Conservation (phyloP, 768 basidiomycete species). For the Rhodotorula sphaerocarpa region DNA sequence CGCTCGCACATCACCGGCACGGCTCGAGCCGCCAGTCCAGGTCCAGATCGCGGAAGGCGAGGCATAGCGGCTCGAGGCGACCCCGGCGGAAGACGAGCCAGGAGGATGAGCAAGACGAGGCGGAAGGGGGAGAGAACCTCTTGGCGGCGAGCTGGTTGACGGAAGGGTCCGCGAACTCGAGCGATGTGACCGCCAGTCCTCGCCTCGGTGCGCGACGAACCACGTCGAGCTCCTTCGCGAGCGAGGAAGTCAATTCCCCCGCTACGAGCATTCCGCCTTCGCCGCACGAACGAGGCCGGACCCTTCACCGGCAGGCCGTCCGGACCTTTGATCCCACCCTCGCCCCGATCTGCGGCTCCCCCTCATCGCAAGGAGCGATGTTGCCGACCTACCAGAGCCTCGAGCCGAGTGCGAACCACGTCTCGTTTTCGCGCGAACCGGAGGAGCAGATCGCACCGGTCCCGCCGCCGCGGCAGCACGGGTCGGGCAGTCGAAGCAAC, state of each 20-base stretch:
- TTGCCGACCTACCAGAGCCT: background rate
- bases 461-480: background rate
- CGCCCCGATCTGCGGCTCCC: conserved; percentile 27
- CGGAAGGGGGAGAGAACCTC: conserved; percentile 4
- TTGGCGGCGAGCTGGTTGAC: conserved; percentile 26
- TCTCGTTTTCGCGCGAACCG: conserved; percentile 12
- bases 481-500: conserved; percentile 29
- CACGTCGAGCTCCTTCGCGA: background rate
- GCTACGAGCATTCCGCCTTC: conserved; percentile 4
- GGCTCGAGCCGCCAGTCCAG: background rate
- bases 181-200: background rate
- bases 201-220: background rate
- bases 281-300: conserved; percentile 23
- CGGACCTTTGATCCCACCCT: conserved; percentile 17
- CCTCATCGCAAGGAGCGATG: conserved; percentile 1
- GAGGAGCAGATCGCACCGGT: background rate
- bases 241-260: background rate
- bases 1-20: background rate
- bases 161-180: background rate
- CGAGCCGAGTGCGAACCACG: background rate
- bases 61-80: background rate
- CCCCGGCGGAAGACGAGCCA: background rate
- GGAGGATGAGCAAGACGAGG: too few relatives aligned
- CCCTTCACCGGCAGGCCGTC: conserved; percentile 7
- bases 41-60: conserved; percentile 1